Evolutionary conservation across 2,329 filamentous ascomycete species (phyloP), one percentile per base, ranked within the genome.

Genomic region (Shiraia sp.): DNA sequence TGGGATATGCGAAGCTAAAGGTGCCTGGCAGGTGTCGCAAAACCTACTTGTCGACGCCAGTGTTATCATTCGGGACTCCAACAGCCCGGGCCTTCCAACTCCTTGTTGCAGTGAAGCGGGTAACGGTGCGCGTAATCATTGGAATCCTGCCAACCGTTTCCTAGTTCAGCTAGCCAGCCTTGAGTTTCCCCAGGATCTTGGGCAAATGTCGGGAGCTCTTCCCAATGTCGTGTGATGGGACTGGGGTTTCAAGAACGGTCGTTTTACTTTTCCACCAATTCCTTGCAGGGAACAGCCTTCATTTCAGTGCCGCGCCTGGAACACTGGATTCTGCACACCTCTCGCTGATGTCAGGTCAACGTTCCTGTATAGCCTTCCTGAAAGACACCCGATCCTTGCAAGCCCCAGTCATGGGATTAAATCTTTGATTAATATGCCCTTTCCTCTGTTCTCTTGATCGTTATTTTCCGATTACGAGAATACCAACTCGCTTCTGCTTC

Each of bases 191-290:
- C 55, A 53, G 47, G 50, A 54, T 57, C 33, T 48, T 51, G 42
- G 45, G 40, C 36, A 33, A 33, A 40, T 38, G 23, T 15, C 29
- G 22, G 29, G 14, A 25, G 9, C 16, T 35, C 40, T 40, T 40
- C 22, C 53, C 47, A 33, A 32, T 47, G 32, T 53, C 31, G 53
- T 54, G 43, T 44, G 42, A 53, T 42, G 45, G 32, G 35, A 30
- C 46, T 47, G 45, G 43, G 32, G 43, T 23, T 29, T 43, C 45
- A 41, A 42, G 39, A 35, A 49, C 44, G 46, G 46, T 49, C 42
- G 57, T 61, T 58, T 42, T 31, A 42, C 32, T 26, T 15, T 42
- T 42, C 57, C 57, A 61, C 57, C 52, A 58, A 59, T 53, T 52
- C 51, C 49, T 53, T 51, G 36, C 42, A 25, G 45, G 47, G 42